phyloP scores from a whole-genome alignment of 2,329 filamentous ascomycete genomes.

The Aspergillus oerlinghausenensis region DNA sequence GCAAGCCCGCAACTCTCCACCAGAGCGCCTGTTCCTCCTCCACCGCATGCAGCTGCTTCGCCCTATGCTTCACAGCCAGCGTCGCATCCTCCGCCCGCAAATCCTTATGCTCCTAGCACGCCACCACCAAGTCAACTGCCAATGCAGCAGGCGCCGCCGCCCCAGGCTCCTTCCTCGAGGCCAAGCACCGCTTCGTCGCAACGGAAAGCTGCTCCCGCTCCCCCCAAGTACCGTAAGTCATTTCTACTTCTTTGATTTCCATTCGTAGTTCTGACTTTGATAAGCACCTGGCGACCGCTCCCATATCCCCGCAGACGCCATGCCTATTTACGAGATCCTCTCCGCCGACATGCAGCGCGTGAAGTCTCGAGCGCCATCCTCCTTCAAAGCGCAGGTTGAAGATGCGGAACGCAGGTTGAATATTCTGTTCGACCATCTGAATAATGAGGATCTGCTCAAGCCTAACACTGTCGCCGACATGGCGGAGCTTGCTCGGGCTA shows the following conservation, averaged over 20 bases:
- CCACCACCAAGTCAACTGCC: slow-evolving; percentile 40
- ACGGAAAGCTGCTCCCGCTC: slow-evolving; percentile 44
- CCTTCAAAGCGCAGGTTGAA: slow-evolving; percentile 82
- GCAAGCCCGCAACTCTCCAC: slow-evolving; percentile 42
- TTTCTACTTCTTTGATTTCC: neutral
- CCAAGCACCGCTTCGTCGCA: slow-evolving; percentile 49
- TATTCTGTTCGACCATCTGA: slow-evolving; percentile 93
- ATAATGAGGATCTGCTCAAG: slow-evolving; percentile 87
- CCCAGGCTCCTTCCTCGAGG: slow-evolving; percentile 38
- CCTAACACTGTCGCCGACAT: slow-evolving; percentile 58
- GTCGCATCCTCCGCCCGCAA: slow-evolving; percentile 33
- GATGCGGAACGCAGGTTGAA: slow-evolving; percentile 91
- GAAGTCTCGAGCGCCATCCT: slow-evolving; percentile 76
- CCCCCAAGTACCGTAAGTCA: slow-evolving; percentile 64
- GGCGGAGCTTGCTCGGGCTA: slow-evolving; percentile 53
- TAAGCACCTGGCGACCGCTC: slow-evolving; percentile 71
- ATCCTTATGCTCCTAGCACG: slow-evolving; percentile 42
- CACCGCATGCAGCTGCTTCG: slow-evolving; percentile 35
- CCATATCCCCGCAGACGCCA: slow-evolving; percentile 75
- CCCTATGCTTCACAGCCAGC: slow-evolving; percentile 58
- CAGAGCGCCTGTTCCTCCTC: slow-evolving; percentile 48
- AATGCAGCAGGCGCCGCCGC: slow-evolving; percentile 30
- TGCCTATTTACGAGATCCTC: slow-evolving; percentile 75
- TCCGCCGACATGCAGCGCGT: slow-evolving; percentile 83
- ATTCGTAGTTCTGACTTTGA: slow-evolving; percentile 12